Evolutionary conservation across 164 flowering plant genomes (phyloP), one percentile per base, ranked within the genome.

Genomic region (Tetracentron sinense): DNA sequence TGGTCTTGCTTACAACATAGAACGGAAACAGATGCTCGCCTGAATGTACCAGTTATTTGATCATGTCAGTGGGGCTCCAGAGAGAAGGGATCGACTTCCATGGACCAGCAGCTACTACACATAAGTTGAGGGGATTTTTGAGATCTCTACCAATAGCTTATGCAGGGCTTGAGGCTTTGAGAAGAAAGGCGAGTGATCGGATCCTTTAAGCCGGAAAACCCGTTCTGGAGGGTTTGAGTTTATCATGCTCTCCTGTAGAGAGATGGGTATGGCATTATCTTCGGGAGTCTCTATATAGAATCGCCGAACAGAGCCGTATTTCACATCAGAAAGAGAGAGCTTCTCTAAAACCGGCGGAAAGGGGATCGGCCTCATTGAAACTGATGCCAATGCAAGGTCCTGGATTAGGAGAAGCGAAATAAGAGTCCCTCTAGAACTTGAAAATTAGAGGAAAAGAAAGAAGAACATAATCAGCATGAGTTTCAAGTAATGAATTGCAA

Each of bases 171-270:
- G 99, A 61, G 99, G 96, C 80, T 87, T 94, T 27, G 99, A 94
- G 78, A 94, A 89, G 74, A 94, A 94, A 6, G 99, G 99, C 2
- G 96, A 86, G 75, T 94, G 99, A 71, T 94, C 99, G 35, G 93
- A 76, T 23, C 99, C 99, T 78, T 88, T 94, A 1, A 94, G 62
- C 19, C 79, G 80, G 67, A 86, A 89, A 16, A 91, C 92, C 56
- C 46, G 69, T 60, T 94, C 96, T 2, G 99, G 97, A 10, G 92
- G 88, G 66, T 71, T 81, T 29, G 80, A 44, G 38, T 78, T 77
- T 65, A 88, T 73, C 86, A 94, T 83, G 69, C 59, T 69, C 53
- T 91, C 87, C 60, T 94, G 99, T 14, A 86, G 50, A 14, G 85
- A n/a, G 0, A 83, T 54, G 0, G 96, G 85, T 56, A 89, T 75